Base-by-base conservation (phyloP, 495 filamentous ascomycete species). In the Stereocaulon alpinum region DNA sequence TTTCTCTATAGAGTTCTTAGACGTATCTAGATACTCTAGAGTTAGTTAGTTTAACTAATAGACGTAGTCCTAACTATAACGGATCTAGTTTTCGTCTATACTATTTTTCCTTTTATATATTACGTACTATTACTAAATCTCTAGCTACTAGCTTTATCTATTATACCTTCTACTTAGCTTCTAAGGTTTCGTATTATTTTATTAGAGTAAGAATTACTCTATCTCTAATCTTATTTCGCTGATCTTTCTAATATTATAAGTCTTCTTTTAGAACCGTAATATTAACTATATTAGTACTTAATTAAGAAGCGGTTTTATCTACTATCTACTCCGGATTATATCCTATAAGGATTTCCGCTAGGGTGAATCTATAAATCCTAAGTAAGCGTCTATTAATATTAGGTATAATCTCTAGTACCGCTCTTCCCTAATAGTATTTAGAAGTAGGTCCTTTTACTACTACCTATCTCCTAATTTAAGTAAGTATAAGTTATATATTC, bases 341-440 rank as follows among this genome's bases (percentile, higher is more conserved):
- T 6, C 44, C 18, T n/a, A n/a, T n/a, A n/a, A n/a, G n/a, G n/a
- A n/a, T n/a, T n/a, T n/a, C n/a, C n/a, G n/a, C n/a, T n/a, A 9
- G 18, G 44, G 14, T 9, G 14, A 48, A 48, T 48, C 44, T 24
- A n/a, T 48, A 48, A n/a, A 48, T 20, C 7, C 20, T 6, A 9
- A 48, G 18, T 48, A 48, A 48, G 9, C 44, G 9, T 7, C 44
- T 48, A 48, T 48, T 48, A 48, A 48, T 48, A 48, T 48, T 48
- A 9, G 18, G 20, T 17, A 48, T 24, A n/a, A 48, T 20, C 44
- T 48, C 14, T 48, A 48, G 20, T 48, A 48, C 9, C 9, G 15
- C 20, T 20, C 18, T 11, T n/a, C 20, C 20, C 20, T 48, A 48
- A 20, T n/a, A n/a, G n/a, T n/a, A n/a, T n/a, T n/a, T n/a, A n/a